phyloP scores from a whole-genome alignment of 495 filamentous ascomycete species.

The Daldinia vernicosa region DNA sequence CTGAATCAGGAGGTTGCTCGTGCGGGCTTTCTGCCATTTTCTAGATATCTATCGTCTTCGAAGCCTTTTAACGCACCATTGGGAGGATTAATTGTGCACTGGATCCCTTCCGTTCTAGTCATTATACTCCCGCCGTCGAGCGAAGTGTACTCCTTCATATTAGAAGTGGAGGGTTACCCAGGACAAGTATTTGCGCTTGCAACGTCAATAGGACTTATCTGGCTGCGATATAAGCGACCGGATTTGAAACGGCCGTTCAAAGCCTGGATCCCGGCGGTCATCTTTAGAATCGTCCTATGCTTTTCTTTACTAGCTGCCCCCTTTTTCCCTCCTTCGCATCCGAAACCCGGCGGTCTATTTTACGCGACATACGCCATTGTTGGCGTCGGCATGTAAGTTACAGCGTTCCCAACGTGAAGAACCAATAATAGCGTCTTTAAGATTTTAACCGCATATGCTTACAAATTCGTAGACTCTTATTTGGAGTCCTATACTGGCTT shows the following conservation, averaged over 20 bases:
- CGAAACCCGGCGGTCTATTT: slow-evolving; percentile 67
- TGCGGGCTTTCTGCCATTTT: slow-evolving; percentile 71
- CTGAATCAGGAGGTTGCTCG: slow-evolving; percentile 61
- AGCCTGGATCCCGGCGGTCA: slow-evolving; percentile 67
- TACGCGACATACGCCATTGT: slow-evolving; percentile 80
- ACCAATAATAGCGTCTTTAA: not conserved
- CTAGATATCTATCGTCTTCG: slow-evolving; percentile 67
- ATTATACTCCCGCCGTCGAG: slow-evolving; percentile 69
- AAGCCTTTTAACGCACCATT: slow-evolving; percentile 73
- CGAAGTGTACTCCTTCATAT: slow-evolving; percentile 78
- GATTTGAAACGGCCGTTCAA: slow-evolving; percentile 73
- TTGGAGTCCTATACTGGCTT: slow-evolving; percentile 75
- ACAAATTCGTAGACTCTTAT: slow-evolving; percentile 59
- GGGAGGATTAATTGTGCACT: slow-evolving; percentile 73
- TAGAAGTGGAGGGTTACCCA: slow-evolving; percentile 77
- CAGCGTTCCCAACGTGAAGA: not conserved
- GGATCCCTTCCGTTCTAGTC: slow-evolving; percentile 71
- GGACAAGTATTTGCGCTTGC: slow-evolving; percentile 69
- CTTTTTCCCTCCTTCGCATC: slow-evolving; percentile 61
- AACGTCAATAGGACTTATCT: slow-evolving; percentile 65
- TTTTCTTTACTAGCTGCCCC: slow-evolving; percentile 62
- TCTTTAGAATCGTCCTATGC: slow-evolving; percentile 56
- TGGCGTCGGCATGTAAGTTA: slow-evolving; percentile 71
- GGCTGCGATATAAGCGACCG: slow-evolving; percentile 68
- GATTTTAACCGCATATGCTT: slow-evolving; percentile 57